Evolutionary conservation across 202 grass and related monocot species (phyloP).

Genomic region (Miscanthus sacchariflorus): DNA sequence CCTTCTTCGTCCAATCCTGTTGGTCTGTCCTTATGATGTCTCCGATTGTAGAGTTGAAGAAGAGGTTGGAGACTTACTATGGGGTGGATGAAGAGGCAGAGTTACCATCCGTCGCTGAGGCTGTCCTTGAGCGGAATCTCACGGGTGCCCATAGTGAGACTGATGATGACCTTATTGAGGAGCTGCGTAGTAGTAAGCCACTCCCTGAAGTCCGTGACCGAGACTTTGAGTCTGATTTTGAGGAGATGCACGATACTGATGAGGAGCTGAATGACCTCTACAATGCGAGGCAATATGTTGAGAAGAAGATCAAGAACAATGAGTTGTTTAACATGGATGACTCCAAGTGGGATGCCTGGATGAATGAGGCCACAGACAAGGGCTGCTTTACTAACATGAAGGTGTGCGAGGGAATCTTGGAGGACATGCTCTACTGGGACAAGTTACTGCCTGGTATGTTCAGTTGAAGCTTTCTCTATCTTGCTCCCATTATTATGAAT

Average conservation of each 20-base stretch:
- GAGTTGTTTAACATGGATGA: slow-evolving; percentile 84
- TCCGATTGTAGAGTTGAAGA: slow-evolving; percentile 61
- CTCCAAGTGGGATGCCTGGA: slow-evolving; percentile 69
- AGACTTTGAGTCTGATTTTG: slow-evolving; percentile 74
- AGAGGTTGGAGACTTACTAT: slow-evolving; percentile 62
- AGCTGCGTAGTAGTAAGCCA: slow-evolving; percentile 52
- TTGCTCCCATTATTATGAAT: not conserved
- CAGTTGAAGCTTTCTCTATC: not conserved
- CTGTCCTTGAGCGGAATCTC: slow-evolving; percentile 58
- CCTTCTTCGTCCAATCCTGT: not conserved
- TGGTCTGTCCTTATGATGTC: slow-evolving; percentile 15
- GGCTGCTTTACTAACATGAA: slow-evolving; percentile 67
- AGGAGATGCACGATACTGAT: slow-evolving; percentile 66
- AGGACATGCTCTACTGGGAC: slow-evolving; percentile 90
- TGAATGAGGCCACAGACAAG: slow-evolving; percentile 54
- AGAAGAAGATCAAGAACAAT: slow-evolving; percentile 72
- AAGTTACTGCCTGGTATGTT: slow-evolving; percentile 87
- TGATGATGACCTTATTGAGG: slow-evolving; percentile 69
- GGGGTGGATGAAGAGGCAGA: slow-evolving; percentile 51
- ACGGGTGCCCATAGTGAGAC: slow-evolving; percentile 58
- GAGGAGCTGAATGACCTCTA: slow-evolving; percentile 86
- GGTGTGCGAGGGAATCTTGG: slow-evolving; percentile 81
- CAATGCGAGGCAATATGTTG: slow-evolving; percentile 80
- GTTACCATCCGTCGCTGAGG: slow-evolving; percentile 49
- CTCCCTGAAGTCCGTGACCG: slow-evolving; percentile 55